phyloP scores from a whole-genome alignment of 2,329 filamentous ascomycete genomes.

The Arthrinium phaeospermum region DNA sequence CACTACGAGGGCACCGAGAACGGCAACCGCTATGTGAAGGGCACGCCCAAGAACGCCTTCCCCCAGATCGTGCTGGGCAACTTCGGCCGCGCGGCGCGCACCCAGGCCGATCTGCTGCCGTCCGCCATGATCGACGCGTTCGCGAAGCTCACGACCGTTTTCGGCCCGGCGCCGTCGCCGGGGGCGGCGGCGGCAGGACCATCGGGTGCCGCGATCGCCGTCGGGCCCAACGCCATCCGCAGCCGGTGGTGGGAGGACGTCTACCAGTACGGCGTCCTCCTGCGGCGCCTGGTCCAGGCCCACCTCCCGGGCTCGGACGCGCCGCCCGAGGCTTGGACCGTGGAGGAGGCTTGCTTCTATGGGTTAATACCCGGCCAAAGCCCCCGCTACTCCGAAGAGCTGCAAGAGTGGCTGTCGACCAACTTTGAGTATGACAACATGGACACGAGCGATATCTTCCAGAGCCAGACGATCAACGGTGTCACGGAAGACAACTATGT shows the following conservation, averaged over 20 bases:
- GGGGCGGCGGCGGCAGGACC: too few species aligned
- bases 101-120: background rate
- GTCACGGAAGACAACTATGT: background rate
- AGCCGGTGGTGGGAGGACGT: background rate
- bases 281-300: background rate
- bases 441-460: background rate
- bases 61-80: background rate
- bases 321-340: background rate
- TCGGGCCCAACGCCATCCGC: too few species aligned
- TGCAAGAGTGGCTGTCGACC: background rate
- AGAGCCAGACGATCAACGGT: background rate
- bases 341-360: background rate
- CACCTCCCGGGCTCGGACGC: background rate
- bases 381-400: background rate
- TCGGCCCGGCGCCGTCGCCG: background rate
- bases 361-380: background rate
- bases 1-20: background rate
- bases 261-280: background rate
- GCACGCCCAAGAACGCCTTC: background rate
- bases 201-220: too few species aligned
- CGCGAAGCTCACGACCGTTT: too few species aligned
- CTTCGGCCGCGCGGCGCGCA: background rate
- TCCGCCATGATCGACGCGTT: background rate
- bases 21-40: accelerated
- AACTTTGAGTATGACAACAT: background rate